Evolutionary conservation across 768 basidiomycete species (phyloP).

Genomic region (Holtermannia corniformis): DNA sequence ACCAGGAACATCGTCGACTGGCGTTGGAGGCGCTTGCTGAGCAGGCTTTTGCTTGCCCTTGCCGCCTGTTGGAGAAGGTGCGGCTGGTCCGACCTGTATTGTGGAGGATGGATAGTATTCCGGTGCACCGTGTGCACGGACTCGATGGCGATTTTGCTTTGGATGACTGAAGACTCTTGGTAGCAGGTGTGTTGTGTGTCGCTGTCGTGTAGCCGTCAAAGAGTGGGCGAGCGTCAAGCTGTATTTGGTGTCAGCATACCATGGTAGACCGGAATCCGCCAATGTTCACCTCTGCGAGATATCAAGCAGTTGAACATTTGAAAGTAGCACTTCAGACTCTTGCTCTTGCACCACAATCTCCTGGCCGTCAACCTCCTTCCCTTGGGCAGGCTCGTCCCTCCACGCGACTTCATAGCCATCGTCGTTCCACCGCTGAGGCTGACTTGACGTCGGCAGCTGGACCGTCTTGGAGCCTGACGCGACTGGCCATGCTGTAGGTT

Average conservation of each 20-base stretch:
- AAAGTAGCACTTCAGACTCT: constrained; percentile 14
- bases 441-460: constrained; percentile 14
- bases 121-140: background rate
- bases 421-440: constrained; percentile 19
- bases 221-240: constrained; percentile 24
- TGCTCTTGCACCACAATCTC: constrained; percentile 12
- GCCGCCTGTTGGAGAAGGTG: background rate
- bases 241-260: background rate
- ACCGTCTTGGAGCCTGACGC: constrained; percentile 5
- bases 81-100: background rate
- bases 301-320: background rate
- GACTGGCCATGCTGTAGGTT: background rate
- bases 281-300: background rate
- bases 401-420: constrained; percentile 16
- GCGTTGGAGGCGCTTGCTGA: constrained; percentile 1
- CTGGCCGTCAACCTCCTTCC: constrained; percentile 3
- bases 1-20: constrained; percentile 11
- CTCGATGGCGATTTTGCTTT: constrained; percentile 27
- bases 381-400: constrained; percentile 1
- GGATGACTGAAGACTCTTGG: constrained; percentile 35
- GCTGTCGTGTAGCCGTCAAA: constrained; percentile 23
- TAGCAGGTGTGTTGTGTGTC: constrained; percentile 25
- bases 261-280: background rate
- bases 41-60: background rate
- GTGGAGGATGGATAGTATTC: background rate